Percentiles rank a stretch among this genome's conserved stretches.
Evolutionary conservation across 164 flowering plant species (phyloP).

Genomic region (Kingdonia uniflora): DNA sequence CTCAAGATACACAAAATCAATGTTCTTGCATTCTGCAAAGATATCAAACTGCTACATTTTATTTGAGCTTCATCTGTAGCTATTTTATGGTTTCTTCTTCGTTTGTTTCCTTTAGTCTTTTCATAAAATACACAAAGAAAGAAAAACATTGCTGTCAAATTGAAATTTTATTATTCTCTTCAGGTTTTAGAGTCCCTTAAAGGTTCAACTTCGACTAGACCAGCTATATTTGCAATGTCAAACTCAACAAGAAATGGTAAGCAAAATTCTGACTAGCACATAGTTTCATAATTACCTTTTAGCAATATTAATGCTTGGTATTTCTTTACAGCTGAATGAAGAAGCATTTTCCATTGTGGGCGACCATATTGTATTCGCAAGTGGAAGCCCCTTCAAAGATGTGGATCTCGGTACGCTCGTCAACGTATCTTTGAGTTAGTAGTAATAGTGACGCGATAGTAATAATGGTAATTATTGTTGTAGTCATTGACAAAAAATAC

Average conservation of each 20-base stretch:
- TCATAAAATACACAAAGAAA: no score
- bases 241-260: constrained; percentile 95
- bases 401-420: constrained; percentile 65
- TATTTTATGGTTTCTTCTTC: no score
- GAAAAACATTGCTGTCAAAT: not conserved
- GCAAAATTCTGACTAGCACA: not conserved
- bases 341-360: constrained; percentile 89
- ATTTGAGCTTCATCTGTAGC: no score
- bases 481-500: no score
- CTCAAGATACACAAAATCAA: no score
- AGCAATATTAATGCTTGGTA: not conserved
- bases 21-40: no score
- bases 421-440: no score
- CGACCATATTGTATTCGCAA: constrained; percentile 79
- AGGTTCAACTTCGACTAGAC: constrained; percentile 88
- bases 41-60: no score
- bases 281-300: not conserved
- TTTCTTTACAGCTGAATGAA: constrained; percentile 67
- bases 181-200: constrained; percentile 90
- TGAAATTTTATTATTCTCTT: not conserved
- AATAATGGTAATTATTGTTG: no score
- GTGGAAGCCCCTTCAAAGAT: constrained; percentile 91
- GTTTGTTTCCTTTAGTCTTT: no score
- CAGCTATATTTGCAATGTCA: constrained; percentile 93
- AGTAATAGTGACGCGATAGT: no score